Percentiles rank a stretch among this genome's conserved stretches.
Evolutionary conservation across 768 basidiomycete genomes (phyloP).

Genomic region (Boletus sp.): DNA sequence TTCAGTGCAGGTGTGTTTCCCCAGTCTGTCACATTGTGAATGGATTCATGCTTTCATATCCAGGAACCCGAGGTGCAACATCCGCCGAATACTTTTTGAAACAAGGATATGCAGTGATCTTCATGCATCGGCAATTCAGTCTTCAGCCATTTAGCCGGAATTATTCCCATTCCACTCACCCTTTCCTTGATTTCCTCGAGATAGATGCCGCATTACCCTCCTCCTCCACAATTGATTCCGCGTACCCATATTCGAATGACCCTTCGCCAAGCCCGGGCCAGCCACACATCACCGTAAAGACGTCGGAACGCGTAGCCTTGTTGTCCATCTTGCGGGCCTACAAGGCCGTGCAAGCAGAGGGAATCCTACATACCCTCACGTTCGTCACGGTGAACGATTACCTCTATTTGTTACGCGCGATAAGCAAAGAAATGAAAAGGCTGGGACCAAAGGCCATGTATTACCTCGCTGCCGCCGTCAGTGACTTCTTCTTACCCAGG

Average conservation of each 20-base stretch:
- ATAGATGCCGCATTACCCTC: slow-evolving; percentile 40
- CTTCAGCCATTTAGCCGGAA: slow-evolving; percentile 96
- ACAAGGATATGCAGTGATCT: slow-evolving; percentile 95
- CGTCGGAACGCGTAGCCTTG: slow-evolving; percentile 62
- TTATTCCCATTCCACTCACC: slow-evolving; percentile 97
- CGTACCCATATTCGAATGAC: slow-evolving; percentile 33
- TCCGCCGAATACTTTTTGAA: slow-evolving; percentile 98
- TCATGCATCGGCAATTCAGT: slow-evolving; percentile 98
- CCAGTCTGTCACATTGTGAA: background rate
- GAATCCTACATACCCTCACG: slow-evolving; percentile 77
- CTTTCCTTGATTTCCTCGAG: slow-evolving; percentile 93
- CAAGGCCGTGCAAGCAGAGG: slow-evolving; percentile 73
- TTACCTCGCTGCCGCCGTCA: slow-evolving; percentile 97
- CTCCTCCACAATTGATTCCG: slow-evolving; percentile 16
- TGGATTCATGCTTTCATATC: slow-evolving; percentile 5
- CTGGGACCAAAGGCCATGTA: slow-evolving; percentile 79
- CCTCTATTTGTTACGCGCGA: slow-evolving; percentile 82
- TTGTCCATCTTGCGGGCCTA: slow-evolving; percentile 74
- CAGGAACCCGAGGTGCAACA: slow-evolving; percentile 94
- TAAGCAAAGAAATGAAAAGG: slow-evolving; percentile 73
- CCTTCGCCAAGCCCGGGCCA: slow-evolving; percentile 21
- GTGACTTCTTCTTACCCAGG: slow-evolving; percentile 94
- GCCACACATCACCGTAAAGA: slow-evolving; percentile 63
- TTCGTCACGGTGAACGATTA: slow-evolving; percentile 98
- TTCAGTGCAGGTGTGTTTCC: slow-evolving; percentile 84